Evolutionary conservation across 768 basidiomycete species (phyloP).

Genomic region (Boletales sp.): DNA sequence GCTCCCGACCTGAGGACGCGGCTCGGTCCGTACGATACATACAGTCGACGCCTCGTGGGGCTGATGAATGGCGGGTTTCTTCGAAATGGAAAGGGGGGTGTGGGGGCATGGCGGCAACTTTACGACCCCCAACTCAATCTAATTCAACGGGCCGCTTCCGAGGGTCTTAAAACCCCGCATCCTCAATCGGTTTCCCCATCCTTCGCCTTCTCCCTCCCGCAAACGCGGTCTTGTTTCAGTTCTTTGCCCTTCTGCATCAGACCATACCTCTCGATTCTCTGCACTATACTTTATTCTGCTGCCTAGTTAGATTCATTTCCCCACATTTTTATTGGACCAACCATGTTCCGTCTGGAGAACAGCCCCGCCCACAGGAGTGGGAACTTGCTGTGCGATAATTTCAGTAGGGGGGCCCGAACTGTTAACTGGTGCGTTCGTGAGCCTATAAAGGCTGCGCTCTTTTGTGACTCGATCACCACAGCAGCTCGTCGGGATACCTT

Average conservation of each 20-base stretch:
- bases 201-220: not conserved
- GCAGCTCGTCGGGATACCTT: not conserved
- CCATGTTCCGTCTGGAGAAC: constrained; percentile 6
- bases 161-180: constrained; percentile 8
- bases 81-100: constrained; percentile 19
- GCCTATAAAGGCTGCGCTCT: constrained; percentile 10
- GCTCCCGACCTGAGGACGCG: constrained; percentile 2
- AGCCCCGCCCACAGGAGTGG: constrained; percentile 18
- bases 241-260: not conserved
- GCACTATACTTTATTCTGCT: not conserved
- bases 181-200: not conserved
- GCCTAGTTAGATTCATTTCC: not conserved
- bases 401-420: not conserved
- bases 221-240: not conserved
- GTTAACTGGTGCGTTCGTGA: constrained; percentile 10
- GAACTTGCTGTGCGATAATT: constrained; percentile 14
- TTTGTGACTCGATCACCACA: constrained; percentile 10
- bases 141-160: not conserved
- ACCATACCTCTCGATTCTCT: not conserved
- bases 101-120: constrained; percentile 9
- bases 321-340: not conserved
- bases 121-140: constrained; percentile 13
- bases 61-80: constrained; percentile 18
- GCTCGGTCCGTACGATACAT: constrained; percentile 3
- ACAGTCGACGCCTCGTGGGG: constrained; percentile 21